These are phyloP conservation scores for Leptomonas seymouri DNA, from an alignment of 208 protist species.

Conservation along the genomic window DNA sequence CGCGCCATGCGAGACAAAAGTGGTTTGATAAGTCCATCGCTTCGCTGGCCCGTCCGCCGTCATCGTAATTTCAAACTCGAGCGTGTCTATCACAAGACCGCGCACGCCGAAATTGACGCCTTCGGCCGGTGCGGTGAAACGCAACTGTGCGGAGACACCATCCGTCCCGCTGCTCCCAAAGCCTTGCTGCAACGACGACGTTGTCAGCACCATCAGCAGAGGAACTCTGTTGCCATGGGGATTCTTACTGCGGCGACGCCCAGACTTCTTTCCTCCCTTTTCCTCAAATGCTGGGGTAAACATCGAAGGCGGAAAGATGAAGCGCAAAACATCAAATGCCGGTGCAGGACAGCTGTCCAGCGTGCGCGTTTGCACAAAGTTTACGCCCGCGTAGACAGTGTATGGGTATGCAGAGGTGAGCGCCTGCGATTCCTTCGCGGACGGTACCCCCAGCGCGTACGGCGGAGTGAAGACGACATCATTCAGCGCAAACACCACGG, in stretches of 20 bases:
- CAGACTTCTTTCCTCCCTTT: not conserved
- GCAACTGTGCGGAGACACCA: constrained; percentile 37
- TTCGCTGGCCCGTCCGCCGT: not conserved
- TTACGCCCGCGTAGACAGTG: constrained; percentile 63
- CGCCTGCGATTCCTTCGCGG: constrained; percentile 28
- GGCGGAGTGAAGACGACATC: constrained; percentile 63
- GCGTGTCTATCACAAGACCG: constrained; percentile 47
- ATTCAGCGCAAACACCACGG: constrained; percentile 75
- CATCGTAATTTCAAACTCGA: constrained; percentile 71
- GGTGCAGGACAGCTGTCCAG: constrained; percentile 57
- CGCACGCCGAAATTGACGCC: constrained; percentile 49
- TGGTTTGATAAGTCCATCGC: constrained; percentile 17
- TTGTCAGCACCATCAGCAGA: constrained; percentile 48
- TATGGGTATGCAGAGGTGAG: constrained; percentile 54
- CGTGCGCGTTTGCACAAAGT: constrained; percentile 69
- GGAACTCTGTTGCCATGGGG: not conserved
- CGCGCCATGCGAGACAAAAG: constrained; percentile 31
- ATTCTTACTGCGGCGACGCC: not conserved
- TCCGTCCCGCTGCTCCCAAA: constrained; percentile 20
- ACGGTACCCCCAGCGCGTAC: constrained; percentile 56
- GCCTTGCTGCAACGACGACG: constrained; percentile 27
- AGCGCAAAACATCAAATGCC: constrained; percentile 52
- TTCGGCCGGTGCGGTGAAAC: constrained; percentile 67
- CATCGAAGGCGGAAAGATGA: constrained; percentile 48
- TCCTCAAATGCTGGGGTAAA: constrained; percentile 31